These are phyloP conservation scores for Pseudogymnoascus sp. DNA, from an alignment of 2,329 filamentous ascomycete species.

Conservation along the genomic window DNA sequence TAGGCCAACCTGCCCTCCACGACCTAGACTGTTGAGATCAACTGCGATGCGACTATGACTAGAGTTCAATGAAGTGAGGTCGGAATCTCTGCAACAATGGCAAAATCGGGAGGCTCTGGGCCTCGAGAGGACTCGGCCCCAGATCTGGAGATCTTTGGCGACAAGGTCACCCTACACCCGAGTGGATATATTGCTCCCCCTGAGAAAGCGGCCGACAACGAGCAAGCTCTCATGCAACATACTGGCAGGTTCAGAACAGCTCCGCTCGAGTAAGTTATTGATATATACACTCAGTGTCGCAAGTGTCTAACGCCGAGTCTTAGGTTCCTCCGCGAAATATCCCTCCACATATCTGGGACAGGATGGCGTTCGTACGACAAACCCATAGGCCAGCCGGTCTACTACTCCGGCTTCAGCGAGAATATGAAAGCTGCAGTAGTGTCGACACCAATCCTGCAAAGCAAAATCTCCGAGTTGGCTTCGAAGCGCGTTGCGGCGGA, in stretches of 20 bases:
- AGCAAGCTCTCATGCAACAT: constrained; percentile 68
- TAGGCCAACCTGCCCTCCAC: neutral
- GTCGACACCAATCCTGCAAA: constrained; percentile 65
- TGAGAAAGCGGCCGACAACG: constrained; percentile 41
- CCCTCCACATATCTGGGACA: constrained; percentile 82
- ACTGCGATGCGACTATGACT: neutral
- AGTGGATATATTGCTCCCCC: constrained; percentile 56
- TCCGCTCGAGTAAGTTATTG: constrained; percentile 46
- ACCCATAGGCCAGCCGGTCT: constrained; percentile 84
- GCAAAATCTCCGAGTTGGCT: constrained; percentile 70
- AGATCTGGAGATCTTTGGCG: constrained; percentile 70
- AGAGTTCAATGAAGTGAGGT: neutral
- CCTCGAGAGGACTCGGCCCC: constrained; percentile 49
- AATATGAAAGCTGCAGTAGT: constrained; percentile 78
- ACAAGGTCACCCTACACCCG: constrained; percentile 67
- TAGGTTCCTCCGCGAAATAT: constrained; percentile 86
- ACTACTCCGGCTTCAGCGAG: constrained; percentile 86
- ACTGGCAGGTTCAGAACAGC: constrained; percentile 79
- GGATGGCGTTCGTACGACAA: constrained; percentile 94
- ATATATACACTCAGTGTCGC: neutral
- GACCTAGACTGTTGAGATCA: neutral
- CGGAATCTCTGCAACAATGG: constrained; percentile 28
- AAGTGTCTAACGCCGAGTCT: neutral
- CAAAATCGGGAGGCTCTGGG: constrained; percentile 20
- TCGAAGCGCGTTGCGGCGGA: constrained; percentile 68